phyloP scores from a whole-genome alignment of 768 basidiomycete genomes.

The Tubosaeta sp. region DNA sequence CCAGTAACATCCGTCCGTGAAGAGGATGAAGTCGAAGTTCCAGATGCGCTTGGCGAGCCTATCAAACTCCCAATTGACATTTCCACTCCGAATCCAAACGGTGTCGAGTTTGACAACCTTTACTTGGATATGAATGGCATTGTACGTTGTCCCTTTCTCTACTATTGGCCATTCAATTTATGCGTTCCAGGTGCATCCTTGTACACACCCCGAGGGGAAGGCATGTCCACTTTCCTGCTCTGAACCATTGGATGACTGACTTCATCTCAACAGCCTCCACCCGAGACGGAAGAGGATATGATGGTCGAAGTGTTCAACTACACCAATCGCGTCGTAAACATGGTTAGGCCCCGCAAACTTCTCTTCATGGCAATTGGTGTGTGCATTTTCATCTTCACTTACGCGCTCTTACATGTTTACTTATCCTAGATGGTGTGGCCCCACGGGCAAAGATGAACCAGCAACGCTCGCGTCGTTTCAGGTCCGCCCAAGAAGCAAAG shows the following conservation, averaged over 20 bases:
- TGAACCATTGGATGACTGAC: not conserved
- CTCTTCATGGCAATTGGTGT: slow-evolving; percentile 98
- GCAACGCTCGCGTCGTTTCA: slow-evolving; percentile 94
- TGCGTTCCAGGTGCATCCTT: slow-evolving; percentile 79
- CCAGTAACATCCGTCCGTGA: slow-evolving; percentile 77
- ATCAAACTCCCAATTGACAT: slow-evolving; percentile 78
- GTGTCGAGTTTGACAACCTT: slow-evolving; percentile 89
- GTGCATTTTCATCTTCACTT: slow-evolving; percentile 20
- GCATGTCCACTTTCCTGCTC: slow-evolving; percentile 33
- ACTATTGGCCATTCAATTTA: not conserved
- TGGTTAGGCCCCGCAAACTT: slow-evolving; percentile 91
- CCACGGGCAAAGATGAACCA: slow-evolving; percentile 99
- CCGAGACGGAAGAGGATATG: slow-evolving; percentile 98
- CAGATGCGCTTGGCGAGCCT: slow-evolving; percentile 60
- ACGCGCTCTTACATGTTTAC: not conserved
- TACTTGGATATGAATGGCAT: slow-evolving; percentile 99
- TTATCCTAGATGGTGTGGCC: slow-evolving; percentile 82
- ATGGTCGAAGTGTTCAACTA: slow-evolving; percentile 97
- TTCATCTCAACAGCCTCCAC: slow-evolving; percentile 62
- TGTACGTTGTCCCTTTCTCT: slow-evolving; percentile 40
- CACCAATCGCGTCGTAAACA: slow-evolving; percentile 95
- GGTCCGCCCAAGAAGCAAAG: slow-evolving; percentile 90
- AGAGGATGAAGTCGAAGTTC: slow-evolving; percentile 72
- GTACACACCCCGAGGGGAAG: slow-evolving; percentile 98
- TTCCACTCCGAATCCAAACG: slow-evolving; percentile 85